These are phyloP conservation scores for Hapsidospora chrysogenum DNA, from an alignment of 495 filamentous ascomycete genomes.

Conservation along the genomic window DNA sequence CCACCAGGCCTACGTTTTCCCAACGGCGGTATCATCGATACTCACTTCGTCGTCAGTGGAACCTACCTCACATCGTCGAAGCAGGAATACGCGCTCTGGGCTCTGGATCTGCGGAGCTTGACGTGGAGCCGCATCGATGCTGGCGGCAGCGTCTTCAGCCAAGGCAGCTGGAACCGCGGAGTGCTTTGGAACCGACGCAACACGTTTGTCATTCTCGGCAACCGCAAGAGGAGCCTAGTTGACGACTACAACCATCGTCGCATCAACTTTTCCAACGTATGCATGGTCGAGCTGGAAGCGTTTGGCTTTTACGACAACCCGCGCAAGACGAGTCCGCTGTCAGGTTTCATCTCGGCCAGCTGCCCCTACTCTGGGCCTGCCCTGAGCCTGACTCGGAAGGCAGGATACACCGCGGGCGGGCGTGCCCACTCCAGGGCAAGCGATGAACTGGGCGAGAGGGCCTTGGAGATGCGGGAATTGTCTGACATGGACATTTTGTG, in stretches of 20 bases:
- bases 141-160: conserved; percentile 81
- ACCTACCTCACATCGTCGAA: conserved; percentile 95
- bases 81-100: conserved; percentile 97
- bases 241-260: conserved; percentile 97
- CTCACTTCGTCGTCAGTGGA: conserved; percentile 90
- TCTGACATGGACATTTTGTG: conserved; percentile 96
- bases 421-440: conserved; percentile 50
- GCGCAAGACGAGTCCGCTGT: conserved; percentile 54
- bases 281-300: conserved; percentile 89
- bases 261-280: conserved; percentile 93
- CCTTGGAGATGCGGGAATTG: conserved; percentile 62
- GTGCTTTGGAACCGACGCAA: conserved; percentile 85
- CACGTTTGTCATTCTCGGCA: conserved; percentile 85
- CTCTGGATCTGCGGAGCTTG: conserved; percentile 69
- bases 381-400: conserved; percentile 39
- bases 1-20: conserved; percentile 89
- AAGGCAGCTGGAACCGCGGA: conserved; percentile 94
- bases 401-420: conserved; percentile 51
- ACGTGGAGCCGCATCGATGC: conserved; percentile 94
- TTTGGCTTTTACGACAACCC: conserved; percentile 96
- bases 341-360: conserved; percentile 66
- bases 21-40: conserved; percentile 84
- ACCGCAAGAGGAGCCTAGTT: conserved; percentile 81
- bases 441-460: conserved; percentile 69
- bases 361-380: conserved; percentile 38